Evolutionary conservation across 441 rosid genomes (phyloP), one percentile per base, ranked within the genome.

Genomic region (Populus hybrid): DNA sequence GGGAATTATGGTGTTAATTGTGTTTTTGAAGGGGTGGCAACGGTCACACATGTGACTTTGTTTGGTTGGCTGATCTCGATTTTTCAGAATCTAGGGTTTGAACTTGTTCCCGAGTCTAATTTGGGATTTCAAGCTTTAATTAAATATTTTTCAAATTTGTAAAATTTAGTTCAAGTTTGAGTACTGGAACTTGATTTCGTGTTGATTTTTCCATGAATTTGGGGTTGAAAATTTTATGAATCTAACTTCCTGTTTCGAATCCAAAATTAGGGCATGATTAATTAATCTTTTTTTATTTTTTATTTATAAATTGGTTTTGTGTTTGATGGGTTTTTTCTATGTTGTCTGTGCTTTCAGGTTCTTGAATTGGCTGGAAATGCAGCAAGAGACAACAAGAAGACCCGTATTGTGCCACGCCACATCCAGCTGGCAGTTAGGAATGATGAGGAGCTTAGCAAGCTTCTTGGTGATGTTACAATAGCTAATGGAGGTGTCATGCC

Each of bases 401-500:
- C 97, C 0, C 77, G 99, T 32, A 91, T 95, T 10, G 98, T 93
- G 4, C 99, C 99, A 1, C 95, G 99, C 23, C 97, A 95, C 83
- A 93, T 95, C 23, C 99, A 93, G 79, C 87, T 95, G 0, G 99
- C 99, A 0, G 98, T 95, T 57, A 91, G 98, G 82, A 95, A 93
- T 1, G 98, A 95, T 3, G 98, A 95, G 79, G 98, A 95, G 76
- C 87, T 95, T 30, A 93, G 98, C 89, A 95, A 95, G 86, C 92
- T 93, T 26, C 93, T 95, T 0, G 98, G 98, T 11, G 97, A 93
- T 67, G 98, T 93, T 4, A 94, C 98, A 0, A 94, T 93, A 71
- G 98, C 99, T 5, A 95, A 95, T 7, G 99, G 99, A 2, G 99
- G 98, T 70, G 99, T 95, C 76, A 92, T 93, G 98, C 99, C 97